Evolutionary conservation across 1,139 yeast genomes (phyloP).

Genomic region (Yamadazyma siamensis): DNA sequence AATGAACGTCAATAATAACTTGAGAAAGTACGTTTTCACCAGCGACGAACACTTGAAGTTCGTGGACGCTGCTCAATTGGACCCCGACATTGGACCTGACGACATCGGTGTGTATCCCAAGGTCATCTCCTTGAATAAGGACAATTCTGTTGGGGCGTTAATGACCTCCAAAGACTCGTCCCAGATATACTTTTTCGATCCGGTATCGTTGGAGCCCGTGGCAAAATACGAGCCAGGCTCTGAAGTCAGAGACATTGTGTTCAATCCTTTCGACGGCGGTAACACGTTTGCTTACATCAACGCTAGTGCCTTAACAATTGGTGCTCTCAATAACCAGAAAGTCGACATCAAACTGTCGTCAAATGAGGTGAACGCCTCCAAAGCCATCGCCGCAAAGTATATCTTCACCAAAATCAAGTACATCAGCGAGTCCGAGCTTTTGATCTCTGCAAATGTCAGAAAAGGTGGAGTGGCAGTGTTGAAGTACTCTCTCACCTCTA

Average conservation of each 20-base stretch:
- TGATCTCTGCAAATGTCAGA: slow-evolving; percentile 55
- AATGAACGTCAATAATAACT: slow-evolving; percentile 65
- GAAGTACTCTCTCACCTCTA: slow-evolving; percentile 41
- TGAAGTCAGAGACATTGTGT: slow-evolving; percentile 27
- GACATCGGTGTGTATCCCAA: slow-evolving; percentile 56
- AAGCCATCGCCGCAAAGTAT: slow-evolving; percentile 25
- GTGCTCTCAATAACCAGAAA: slow-evolving; percentile 42
- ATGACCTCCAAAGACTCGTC: slow-evolving; percentile 65
- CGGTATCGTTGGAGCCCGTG: slow-evolving; percentile 44
- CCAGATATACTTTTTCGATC: slow-evolving; percentile 54
- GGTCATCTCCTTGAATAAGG: slow-evolving; percentile 48
- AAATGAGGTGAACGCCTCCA: slow-evolving; percentile 19
- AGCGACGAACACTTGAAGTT: slow-evolving; percentile 61
- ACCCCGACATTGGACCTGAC: slow-evolving; percentile 28
- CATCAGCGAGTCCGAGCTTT: slow-evolving; percentile 47
- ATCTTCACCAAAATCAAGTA: slow-evolving; percentile 60
- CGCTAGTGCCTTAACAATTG: slow-evolving; percentile 48
- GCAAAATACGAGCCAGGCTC: slow-evolving; percentile 15
- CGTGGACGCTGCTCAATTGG: slow-evolving; percentile 57
- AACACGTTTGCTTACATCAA: slow-evolving; percentile 59
- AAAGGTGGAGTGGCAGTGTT: slow-evolving; percentile 39
- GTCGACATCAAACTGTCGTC: slow-evolving; percentile 3
- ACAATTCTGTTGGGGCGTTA: slow-evolving; percentile 56
- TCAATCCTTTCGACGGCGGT: slow-evolving; percentile 41
- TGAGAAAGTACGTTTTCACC: slow-evolving; percentile 59